Evolutionary conservation across 2,329 filamentous ascomycete species (phyloP), one percentile per base, ranked within the genome.

Genomic region (Mycocentrospora acerina): DNA sequence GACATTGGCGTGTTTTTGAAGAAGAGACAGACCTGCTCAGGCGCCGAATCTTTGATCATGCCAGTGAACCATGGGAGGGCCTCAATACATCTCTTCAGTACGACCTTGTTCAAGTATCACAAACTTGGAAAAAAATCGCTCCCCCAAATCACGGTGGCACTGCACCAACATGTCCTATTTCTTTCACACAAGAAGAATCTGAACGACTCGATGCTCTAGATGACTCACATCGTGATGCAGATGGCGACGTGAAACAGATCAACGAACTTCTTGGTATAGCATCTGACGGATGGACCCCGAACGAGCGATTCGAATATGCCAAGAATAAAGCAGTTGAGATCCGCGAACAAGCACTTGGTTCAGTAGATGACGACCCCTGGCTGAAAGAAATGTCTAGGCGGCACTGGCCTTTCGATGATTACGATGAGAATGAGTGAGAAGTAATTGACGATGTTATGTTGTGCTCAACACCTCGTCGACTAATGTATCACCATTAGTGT

Each of bases 11-110:
- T 16, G 55, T 57, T 5, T 43, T 64, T n/a, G 32, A 49, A 32
- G 16, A 53, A 32, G 44, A 55, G 4, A 27, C 37, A 33, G 44
- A 36, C 29, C 31, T 59, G 12, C 44, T 61, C 12, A 54, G 40
- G 30, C 53, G 49, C 12, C 51, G 50, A 17, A 37, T 55, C n/a
- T 59, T 51, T 27, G 18, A 49, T 16, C 29, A 58, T 40, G 56
- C 59, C 15, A 35, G 59, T 17, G 37, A 31, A 29, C 60, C 51
- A 15, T 65, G 59, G 60, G 47, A 62, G 41, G 57, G 60, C 15
- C 35, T 59, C 24, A 60, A 52, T 29, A 51, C 53, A 18, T 35
- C 46, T 14, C 54, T 65, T 12, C 55, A 62, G 42, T 48, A 46
- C 28, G 55, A 58, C 24, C 35, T 60, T 19, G 51, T 55, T 26